Evolutionary conservation across 1,284 basidiomycete species (phyloP), one percentile per base, ranked within the genome.

Genomic region (Trichosporon ovoides): DNA sequence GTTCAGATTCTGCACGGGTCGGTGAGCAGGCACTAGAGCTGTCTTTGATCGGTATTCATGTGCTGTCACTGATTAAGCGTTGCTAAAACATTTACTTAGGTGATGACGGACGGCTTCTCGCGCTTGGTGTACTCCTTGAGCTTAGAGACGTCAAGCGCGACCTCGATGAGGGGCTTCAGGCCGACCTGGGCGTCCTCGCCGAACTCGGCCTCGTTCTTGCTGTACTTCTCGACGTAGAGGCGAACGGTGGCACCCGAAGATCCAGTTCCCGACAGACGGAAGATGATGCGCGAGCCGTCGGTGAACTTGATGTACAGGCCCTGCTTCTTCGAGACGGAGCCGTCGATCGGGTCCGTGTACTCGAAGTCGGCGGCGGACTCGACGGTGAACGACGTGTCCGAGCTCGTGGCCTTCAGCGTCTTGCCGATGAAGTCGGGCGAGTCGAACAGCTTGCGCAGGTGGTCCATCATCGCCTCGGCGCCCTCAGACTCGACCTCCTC

Each of bases 301-400:
- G 81, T 80, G 78, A 98, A 98, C 62, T 84, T 84, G 73, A 97
- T 85, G 75, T 94, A 89, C 69, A 98, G 87, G 6, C 96, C 96
- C 77, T 98, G 96, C 79, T 98, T 97, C 79, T 87, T 89, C 67
- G 88, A 91, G 63, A 98, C 85, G 54, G 88, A 91, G 56, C 86
- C 82, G 77, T 98, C 96, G 76, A 98, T 97, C 19, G 95, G 96
- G 78, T 98, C 96, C 43, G 87, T 96, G 83, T 98, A 98, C 72
- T 87, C 84, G 75, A 98, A 98, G 82, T 94, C 87, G 78, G 86
- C 88, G 43, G 88, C 81, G 33, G 85, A 83, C 22, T 84, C 83
- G 62, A 98, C 86, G 59, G 83, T 87, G 81, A 96, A 98, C 56
- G 82, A 81, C 53, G 85, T 84, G 38, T 80, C 80, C 0, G 88